A percentile compares a stretch with the other conserved stretches of the same genome.
Conservation (phyloP, 331 rosid species). For the Stylosanthes scabra region DNA sequence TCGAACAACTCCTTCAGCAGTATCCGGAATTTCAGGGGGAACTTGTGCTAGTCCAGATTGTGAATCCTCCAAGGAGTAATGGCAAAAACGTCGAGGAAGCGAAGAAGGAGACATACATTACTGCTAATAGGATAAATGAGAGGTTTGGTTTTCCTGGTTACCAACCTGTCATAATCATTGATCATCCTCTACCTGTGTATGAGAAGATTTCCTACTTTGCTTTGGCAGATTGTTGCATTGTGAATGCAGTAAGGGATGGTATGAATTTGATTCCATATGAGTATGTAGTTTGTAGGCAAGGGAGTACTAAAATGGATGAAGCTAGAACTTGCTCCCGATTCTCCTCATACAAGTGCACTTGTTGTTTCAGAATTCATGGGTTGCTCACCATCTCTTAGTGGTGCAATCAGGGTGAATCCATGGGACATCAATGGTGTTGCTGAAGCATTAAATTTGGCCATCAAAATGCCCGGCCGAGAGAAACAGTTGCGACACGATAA, state of each 20-base stretch:
- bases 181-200: constrained; percentile 49
- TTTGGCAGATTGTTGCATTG: constrained; percentile 77
- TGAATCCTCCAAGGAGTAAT: constrained; percentile 72
- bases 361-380: constrained; percentile 83
- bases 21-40: constrained; percentile 61
- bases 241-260: constrained; percentile 83
- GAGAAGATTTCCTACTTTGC: constrained; percentile 77
- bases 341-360: constrained; percentile 65
- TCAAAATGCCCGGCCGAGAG: constrained; percentile 59
- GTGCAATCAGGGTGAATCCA: constrained; percentile 85
- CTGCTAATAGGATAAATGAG: constrained; percentile 64
- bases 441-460: constrained; percentile 68
- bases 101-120: constrained; percentile 51
- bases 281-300: constrained; percentile 74
- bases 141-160: constrained; percentile 61
- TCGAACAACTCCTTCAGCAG: constrained; percentile 66
- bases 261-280: constrained; percentile 77
- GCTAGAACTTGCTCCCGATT: constrained; percentile 42
- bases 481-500: constrained; percentile 75
- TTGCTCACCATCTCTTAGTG: constrained; percentile 77
- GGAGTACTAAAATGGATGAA: constrained; percentile 54
- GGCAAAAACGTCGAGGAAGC: constrained; percentile 72
- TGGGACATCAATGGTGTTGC: constrained; percentile 77
- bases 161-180: constrained; percentile 68
- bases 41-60: constrained; percentile 66